Evolutionary conservation across 169 alveolate genomes (phyloP), one percentile per base, ranked within the genome.

Genomic region (Plasmodium berghei): DNA sequence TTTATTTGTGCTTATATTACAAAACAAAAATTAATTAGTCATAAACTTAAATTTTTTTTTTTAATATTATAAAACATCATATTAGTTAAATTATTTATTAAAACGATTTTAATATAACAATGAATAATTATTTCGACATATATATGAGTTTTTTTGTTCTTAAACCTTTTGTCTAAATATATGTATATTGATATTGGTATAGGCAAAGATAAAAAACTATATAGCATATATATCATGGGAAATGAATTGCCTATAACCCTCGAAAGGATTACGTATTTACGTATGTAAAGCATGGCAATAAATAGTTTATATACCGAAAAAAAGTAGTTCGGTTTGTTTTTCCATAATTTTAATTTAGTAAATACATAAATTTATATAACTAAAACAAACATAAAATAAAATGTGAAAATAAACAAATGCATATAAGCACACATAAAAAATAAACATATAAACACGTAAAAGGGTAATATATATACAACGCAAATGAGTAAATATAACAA

Each of bases 361-460:
- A 22, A 22, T 46, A 22, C 69, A 49, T 52, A 64, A 66, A 16
- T 54, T 26, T 45, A 49, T 62, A 63, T 46, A 40, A 77, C 89
- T 48, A 73, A 73, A 73, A 73, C 87, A 73, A 73, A 73, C 64
- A 16, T 69, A 63, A 63, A 63, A 77, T 75, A 77, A 34, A 63
- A 28, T 56, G 59, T 77, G 54, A 48, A 34, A 62, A 63, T 62
- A 56, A 75, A 77, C 75, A 77, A 77, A 56, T 49, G 58, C 45
- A 64, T 48, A 77, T 20, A 77, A 22, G 64, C n/a, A 75, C 63
- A 75, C 46, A 74, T 62, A 75, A 75, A 63, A 42, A 69, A 56
- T 52, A 62, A 61, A 70, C 10, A 72, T 34, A 14, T 54, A 5
- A 72, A 54, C 14, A 5, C 24, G 26, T 24, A 40, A 77, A 12